phyloP scores from a whole-genome alignment of 2,329 filamentous ascomycete genomes.

The Teratosphaeriaceae sp. region DNA sequence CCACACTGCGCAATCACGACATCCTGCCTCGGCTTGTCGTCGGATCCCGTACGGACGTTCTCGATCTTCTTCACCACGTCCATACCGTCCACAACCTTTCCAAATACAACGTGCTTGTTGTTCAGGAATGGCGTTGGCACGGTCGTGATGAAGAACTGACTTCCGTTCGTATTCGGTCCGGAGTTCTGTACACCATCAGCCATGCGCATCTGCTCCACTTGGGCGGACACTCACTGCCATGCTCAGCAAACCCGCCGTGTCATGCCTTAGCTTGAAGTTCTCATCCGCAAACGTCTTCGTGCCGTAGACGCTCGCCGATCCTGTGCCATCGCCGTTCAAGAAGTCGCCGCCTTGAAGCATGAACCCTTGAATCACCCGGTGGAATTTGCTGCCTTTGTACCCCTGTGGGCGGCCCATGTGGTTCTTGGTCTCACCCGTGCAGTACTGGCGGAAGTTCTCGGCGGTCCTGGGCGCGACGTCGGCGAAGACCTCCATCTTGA shows the following conservation, averaged over 20 bases:
- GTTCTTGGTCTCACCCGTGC: constrained; percentile 86
- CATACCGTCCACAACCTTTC: constrained; percentile 81
- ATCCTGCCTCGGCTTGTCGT: constrained; percentile 79
- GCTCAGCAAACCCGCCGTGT: constrained; percentile 70
- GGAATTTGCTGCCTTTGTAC: constrained; percentile 92
- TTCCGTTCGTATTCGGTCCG: constrained; percentile 87
- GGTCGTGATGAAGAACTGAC: constrained; percentile 96
- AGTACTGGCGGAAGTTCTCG: constrained; percentile 92
- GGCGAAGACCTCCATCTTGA: constrained; percentile 86
- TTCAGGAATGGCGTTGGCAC: constrained; percentile 81
- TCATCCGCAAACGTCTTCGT: constrained; percentile 81
- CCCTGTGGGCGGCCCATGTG: constrained; percentile 71
- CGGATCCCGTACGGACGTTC: constrained; percentile 72
- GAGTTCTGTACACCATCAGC: constrained; percentile 56
- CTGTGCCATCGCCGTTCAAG: constrained; percentile 85
- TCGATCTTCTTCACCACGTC: constrained; percentile 91
- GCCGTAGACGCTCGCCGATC: constrained; percentile 80
- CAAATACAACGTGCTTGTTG: constrained; percentile 92
- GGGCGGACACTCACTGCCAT: constrained; percentile 68
- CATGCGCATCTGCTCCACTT: neutral
- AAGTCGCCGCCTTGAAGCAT: constrained; percentile 99
- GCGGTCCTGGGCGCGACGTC: constrained; percentile 72
- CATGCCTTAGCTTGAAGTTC: constrained; percentile 77
- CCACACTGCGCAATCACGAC: constrained; percentile 82
- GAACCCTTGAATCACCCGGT: constrained; percentile 90